Evolutionary conservation across 2,329 filamentous ascomycete species (phyloP).

Genomic region (Talaromyces marneffei): DNA sequence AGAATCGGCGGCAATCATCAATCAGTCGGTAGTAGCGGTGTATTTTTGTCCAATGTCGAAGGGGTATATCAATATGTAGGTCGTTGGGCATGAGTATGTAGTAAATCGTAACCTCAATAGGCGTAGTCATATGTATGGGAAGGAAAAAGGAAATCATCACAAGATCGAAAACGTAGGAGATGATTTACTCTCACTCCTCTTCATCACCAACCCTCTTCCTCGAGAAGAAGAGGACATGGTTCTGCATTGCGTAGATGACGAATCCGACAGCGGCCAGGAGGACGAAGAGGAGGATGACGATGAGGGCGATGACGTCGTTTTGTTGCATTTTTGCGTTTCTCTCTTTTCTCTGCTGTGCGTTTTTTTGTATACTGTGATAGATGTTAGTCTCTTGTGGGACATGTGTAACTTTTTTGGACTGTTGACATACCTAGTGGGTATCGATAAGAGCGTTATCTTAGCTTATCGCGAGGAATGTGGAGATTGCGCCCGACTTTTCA

Average conservation of each 20-base stretch:
- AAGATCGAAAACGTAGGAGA: neutral
- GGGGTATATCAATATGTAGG: neutral
- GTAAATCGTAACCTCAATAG: neutral
- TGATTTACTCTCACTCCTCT: constrained; percentile 12
- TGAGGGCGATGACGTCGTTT: constrained; percentile 46
- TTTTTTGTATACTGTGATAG: neutral
- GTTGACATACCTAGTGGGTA: constrained; percentile 3
- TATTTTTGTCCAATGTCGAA: neutral
- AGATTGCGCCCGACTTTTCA: neutral
- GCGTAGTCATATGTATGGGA: neutral
- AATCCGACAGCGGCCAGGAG: constrained; percentile 40
- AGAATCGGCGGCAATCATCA: neutral
- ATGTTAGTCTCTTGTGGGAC: neutral
- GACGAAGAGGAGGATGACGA: constrained; percentile 46
- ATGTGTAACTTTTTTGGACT: neutral
- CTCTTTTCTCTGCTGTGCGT: neutral
- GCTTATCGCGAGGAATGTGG: constrained; percentile 12
- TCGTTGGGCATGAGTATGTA: neutral
- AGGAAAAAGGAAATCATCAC: neutral
- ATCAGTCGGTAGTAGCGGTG: neutral
- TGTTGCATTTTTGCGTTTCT: constrained; percentile 22
- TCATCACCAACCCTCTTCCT: constrained; percentile 27
- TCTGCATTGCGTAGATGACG: constrained; percentile 31
- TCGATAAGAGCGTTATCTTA: constrained; percentile 11
- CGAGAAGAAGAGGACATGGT: constrained; percentile 26